phyloP scores from a whole-genome alignment of 2,329 filamentous ascomycete genomes.

The Biscogniauxia mediterranea region DNA sequence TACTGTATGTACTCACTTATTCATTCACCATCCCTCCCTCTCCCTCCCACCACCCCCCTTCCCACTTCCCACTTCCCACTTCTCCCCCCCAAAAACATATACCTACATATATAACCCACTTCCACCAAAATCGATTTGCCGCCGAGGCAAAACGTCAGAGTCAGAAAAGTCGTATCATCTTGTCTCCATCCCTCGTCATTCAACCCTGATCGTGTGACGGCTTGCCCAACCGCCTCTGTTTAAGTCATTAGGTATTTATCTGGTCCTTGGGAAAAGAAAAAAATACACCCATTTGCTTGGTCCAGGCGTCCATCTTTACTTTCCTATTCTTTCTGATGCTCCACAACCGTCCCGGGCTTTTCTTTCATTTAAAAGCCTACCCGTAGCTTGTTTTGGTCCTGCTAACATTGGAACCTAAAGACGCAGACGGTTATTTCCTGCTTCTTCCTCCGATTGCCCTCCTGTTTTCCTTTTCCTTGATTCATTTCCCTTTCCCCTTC shows the following conservation, averaged over 20 bases:
- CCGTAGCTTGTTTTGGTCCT: slow-evolving; percentile 9
- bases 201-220: slow-evolving; percentile 5
- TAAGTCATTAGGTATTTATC: slow-evolving; percentile 1
- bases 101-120: neutral
- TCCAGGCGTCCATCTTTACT: slow-evolving; percentile 10
- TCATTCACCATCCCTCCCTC: no score
- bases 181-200: slow-evolving; percentile 2
- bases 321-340: slow-evolving; percentile 5
- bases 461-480: neutral
- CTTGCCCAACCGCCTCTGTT: slow-evolving; percentile 17
- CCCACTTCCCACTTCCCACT: neutral
- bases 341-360: slow-evolving; percentile 15
- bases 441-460: slow-evolving; percentile 6
- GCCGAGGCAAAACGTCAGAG: neutral
- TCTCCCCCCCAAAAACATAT: no score
- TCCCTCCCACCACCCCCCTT: neutral
- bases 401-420: neutral
- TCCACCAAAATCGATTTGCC: neutral
- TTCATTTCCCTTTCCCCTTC: slow-evolving; percentile 5
- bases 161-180: neutral
- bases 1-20: no score
- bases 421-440: slow-evolving; percentile 13
- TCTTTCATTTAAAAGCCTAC: slow-evolving; percentile 11
- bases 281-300: slow-evolving; percentile 18
- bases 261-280: neutral